Percentiles rank a stretch among this genome's conserved stretches.
Evolutionary conservation across 2,329 filamentous ascomycete species (phyloP).

Genomic region (Fusarium sp.): DNA sequence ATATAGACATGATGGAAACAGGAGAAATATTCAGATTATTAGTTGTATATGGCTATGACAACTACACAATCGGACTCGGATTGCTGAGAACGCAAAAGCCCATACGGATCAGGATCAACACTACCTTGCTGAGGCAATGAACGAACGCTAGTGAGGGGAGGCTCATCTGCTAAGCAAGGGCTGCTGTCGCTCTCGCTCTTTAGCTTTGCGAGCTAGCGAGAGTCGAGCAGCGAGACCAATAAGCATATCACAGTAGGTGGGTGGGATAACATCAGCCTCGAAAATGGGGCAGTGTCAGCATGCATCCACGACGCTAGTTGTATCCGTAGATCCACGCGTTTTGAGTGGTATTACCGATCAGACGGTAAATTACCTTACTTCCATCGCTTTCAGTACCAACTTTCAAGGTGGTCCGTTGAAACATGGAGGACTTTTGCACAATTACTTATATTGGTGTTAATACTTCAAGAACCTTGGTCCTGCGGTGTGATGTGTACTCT

Average conservation of each 20-base stretch:
- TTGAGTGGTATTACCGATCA: background rate
- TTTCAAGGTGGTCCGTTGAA: background rate
- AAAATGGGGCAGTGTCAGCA: conserved; percentile 30
- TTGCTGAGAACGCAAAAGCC: background rate
- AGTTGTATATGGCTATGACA: background rate
- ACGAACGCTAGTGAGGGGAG: background rate
- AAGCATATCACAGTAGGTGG: background rate
- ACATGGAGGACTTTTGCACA: background rate
- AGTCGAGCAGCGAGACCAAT: conserved; percentile 3
- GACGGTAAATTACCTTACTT: too few relatives aligned
- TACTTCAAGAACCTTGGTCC: background rate
- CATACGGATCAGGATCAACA: background rate
- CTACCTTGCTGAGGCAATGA: too few relatives aligned
- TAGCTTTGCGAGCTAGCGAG: background rate
- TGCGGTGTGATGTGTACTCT: too few relatives aligned
- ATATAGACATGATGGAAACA: conserved; percentile 25
- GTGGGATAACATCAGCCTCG: conserved; percentile 18
- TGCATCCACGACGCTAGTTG: background rate
- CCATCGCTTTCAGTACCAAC: too few relatives aligned
- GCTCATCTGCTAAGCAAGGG: conserved; percentile 17
- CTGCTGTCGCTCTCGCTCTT: conserved; percentile 22
- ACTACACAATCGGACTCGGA: conserved; percentile 20
- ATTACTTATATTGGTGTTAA: background rate
- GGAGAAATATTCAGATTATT: background rate
- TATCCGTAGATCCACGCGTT: background rate